Conservation (phyloP, 148 eudicot species). For the Oxyria digyna region DNA sequence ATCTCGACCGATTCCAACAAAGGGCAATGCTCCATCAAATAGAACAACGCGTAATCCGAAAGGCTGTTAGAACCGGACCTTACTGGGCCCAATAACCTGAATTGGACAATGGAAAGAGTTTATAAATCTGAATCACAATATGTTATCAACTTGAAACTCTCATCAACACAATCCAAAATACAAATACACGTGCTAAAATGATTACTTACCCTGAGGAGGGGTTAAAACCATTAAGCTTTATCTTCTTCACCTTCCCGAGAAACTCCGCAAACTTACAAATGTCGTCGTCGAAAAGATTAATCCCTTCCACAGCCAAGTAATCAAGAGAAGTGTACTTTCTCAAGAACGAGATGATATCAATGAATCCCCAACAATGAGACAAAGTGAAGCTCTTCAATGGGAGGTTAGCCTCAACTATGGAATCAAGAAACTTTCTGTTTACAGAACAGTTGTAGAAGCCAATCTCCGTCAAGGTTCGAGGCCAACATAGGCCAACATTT, state of each 20-base stretch:
- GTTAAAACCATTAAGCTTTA: conserved; percentile 29
- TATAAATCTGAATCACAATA: too few species aligned
- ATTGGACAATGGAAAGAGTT: too few species aligned
- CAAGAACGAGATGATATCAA: conserved; percentile 24
- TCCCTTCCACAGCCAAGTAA: conserved; percentile 21
- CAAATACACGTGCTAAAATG: too few species aligned
- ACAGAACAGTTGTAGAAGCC: conserved; percentile 21
- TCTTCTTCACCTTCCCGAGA: conserved; percentile 22
- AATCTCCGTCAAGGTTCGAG: conserved; percentile 22
- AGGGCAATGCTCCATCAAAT: too few species aligned
- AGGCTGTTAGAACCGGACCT: too few species aligned
- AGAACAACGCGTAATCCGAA: too few species aligned
- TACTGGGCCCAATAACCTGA: too few species aligned
- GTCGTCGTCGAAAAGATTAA: conserved; percentile 23
- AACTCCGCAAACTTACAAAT: conserved; percentile 22
- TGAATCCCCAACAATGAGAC: conserved; percentile 19
- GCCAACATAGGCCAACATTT: conserved; percentile 6
- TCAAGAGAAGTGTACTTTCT: conserved; percentile 23
- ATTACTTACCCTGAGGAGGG: too few species aligned
- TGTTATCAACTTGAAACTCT: too few species aligned
- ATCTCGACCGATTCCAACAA: too few species aligned
- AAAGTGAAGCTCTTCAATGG: conserved; percentile 39
- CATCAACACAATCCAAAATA: too few species aligned
- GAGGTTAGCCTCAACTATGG: conserved; percentile 28
- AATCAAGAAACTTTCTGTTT: conserved; percentile 27